A percentile compares a stretch with the other conserved stretches of the same genome.
These are phyloP conservation scores for Ceratocystiopsis brevicomis DNA, from an alignment of 2,329 filamentous ascomycete genomes.

Conservation along the genomic window DNA sequence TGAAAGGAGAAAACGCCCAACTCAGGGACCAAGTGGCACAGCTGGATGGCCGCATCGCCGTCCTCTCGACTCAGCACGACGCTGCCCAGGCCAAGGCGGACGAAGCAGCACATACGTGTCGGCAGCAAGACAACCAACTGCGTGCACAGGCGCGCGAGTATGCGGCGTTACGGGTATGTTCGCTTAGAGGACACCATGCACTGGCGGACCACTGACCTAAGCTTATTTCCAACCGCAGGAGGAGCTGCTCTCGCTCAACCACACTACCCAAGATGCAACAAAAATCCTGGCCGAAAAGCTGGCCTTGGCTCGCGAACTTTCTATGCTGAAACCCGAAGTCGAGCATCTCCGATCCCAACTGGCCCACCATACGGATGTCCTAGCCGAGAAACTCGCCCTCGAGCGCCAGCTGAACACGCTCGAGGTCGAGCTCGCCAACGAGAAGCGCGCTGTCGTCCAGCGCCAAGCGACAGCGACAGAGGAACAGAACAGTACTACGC, in stretches of 20 bases:
- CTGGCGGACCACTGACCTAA: too few species aligned
- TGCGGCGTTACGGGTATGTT: conserved; percentile 25
- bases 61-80: conserved; percentile 22
- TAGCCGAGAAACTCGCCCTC: conserved; percentile 63
- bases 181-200: background rate
- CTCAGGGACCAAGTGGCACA: conserved; percentile 43
- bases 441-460: conserved; percentile 45
- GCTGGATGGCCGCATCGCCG: conserved; percentile 39
- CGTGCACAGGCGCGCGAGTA: conserved; percentile 30
- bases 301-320: conserved; percentile 30
- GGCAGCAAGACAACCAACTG: conserved; percentile 27
- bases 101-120: conserved; percentile 21
- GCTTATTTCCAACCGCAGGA: conserved; percentile 25
- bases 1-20: conserved; percentile 55
- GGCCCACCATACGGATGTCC: conserved; percentile 42
- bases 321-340: conserved; percentile 33
- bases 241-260: conserved; percentile 51
- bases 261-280: conserved; percentile 47
- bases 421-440: conserved; percentile 67
- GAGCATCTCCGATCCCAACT: conserved; percentile 37
- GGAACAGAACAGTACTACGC: too few species aligned
- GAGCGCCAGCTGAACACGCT: conserved; percentile 59
- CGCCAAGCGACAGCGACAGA: conserved; percentile 15
- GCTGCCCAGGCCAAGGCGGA: conserved; percentile 24
- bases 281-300: conserved; percentile 46